Evolutionary conservation across 148 eudicot species (phyloP).

Genomic region (Polygonum aviculare): DNA sequence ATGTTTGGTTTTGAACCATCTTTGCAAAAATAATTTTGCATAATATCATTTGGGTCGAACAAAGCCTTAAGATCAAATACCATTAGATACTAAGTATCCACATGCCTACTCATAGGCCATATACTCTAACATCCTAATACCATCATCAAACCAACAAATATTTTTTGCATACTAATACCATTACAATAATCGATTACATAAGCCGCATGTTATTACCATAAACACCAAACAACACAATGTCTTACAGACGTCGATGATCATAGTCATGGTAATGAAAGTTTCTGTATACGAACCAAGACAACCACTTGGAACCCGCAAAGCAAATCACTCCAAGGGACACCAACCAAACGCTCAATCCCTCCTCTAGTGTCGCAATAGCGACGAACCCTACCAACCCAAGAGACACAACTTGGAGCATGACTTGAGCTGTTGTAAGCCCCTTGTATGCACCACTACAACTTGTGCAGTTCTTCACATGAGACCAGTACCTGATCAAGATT

Average conservation of each 20-base stretch:
- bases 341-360: slow-evolving; percentile 25
- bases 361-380: slow-evolving; percentile 26
- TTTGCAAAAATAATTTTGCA: too few relatives aligned
- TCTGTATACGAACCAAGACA: slow-evolving; percentile 65
- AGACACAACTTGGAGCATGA: slow-evolving; percentile 37
- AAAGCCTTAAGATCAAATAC: too few relatives aligned
- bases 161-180: background rate
- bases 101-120: too few relatives aligned
- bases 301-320: slow-evolving; percentile 60
- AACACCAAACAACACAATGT: background rate
- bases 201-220: background rate
- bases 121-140: too few relatives aligned
- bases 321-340: slow-evolving; percentile 36
- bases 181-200: too few relatives aligned
- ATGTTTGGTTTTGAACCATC: too few relatives aligned
- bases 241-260: slow-evolving; percentile 43
- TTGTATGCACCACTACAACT: slow-evolving; percentile 63
- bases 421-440: slow-evolving; percentile 38
- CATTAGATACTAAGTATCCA: too few relatives aligned
- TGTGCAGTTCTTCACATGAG: slow-evolving; percentile 54
- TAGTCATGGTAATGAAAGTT: slow-evolving; percentile 73
- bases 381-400: slow-evolving; percentile 39
- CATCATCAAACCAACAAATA: background rate
- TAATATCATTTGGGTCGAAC: too few relatives aligned
- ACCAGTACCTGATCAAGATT: slow-evolving; percentile 49